Evolutionary conservation across 768 basidiomycete genomes (phyloP).

Genomic region (Cystobasidium onofrii): DNA sequence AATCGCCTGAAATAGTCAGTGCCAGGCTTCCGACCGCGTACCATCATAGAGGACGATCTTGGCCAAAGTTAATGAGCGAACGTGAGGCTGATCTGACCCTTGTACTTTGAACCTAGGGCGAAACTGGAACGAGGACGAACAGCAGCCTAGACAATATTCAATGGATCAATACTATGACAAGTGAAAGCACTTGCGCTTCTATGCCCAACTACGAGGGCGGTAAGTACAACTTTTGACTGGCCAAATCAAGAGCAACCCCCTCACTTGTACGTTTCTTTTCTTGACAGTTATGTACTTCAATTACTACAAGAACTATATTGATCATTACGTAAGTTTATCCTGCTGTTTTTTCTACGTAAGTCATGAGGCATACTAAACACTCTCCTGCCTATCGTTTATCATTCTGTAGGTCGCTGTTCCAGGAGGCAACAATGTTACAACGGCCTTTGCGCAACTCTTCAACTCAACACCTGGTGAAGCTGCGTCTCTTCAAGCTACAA

Average conservation of each 20-base stretch:
- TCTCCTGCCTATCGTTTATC: too few species aligned
- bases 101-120: neutral
- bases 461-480: neutral
- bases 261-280: neutral
- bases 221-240: neutral
- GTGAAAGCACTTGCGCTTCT: constrained; percentile 3
- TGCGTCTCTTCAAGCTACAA: neutral
- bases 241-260: too few species aligned
- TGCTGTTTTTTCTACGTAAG: too few species aligned
- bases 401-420: constrained; percentile 6
- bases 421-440: neutral
- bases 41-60: too few species aligned
- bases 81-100: neutral
- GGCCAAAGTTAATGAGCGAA: too few species aligned
- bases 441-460: neutral
- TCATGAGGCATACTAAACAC: too few species aligned
- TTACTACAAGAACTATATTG: neutral
- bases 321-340: neutral
- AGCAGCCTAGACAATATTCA: neutral
- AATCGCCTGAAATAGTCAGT: too few species aligned
- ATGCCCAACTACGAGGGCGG: constrained; percentile 27
- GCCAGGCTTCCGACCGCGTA: too few species aligned
- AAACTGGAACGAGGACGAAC: constrained; percentile 23
- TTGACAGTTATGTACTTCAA: constrained; percentile 3
- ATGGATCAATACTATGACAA: constrained; percentile 15